Evolutionary conservation across 768 basidiomycete genomes (phyloP), one percentile per base, ranked within the genome.

Genomic region (Kwoniella dejecticola): DNA sequence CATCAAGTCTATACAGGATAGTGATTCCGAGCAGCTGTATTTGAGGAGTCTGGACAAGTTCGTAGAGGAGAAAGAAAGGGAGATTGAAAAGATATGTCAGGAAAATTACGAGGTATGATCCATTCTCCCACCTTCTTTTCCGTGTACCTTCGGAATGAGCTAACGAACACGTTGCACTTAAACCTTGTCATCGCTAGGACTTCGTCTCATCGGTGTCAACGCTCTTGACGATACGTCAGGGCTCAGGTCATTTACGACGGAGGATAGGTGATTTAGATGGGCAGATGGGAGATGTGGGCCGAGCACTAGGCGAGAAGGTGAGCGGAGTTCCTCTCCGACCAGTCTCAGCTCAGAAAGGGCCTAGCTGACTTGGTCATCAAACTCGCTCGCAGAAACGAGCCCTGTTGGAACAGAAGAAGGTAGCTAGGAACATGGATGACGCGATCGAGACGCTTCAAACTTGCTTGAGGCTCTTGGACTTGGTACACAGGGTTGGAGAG

Each of bases 161-260:
- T n/a, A n/a, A n/a, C n/a, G n/a, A n/a, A n/a, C n/a, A n/a, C n/a
- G n/a, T n/a, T n/a, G n/a, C n/a, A n/a, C n/a, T n/a, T n/a, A n/a
- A n/a, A n/a, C n/a, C n/a, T n/a, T n/a, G n/a, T n/a, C n/a, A n/a
- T n/a, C n/a, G 4, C 2, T 13, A 94, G 80, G 95, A 98, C 80
- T 99, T 99, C 71, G 93, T 97, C 31, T 88, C 89, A 27, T 96
- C 94, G 19, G 93, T 97, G 15, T 91, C 92, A n/a, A 97, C 93
- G 2, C 83, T 99, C 64, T 89, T 97, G 79, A 88, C 89, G 47
- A 91, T 99, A 77, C 89, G 97, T 78, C 91, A 93, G 19, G 97
- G 96, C 74, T 98, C 96, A 36, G 90, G 89, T 68, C 91, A 88
- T 79, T 86, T 99, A 71, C 88, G 90, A 72, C 88, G 95, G 72